These are phyloP conservation scores for Microthlaspi erraticum DNA, from an alignment of 345 rosid species.

Conservation along the genomic window DNA sequence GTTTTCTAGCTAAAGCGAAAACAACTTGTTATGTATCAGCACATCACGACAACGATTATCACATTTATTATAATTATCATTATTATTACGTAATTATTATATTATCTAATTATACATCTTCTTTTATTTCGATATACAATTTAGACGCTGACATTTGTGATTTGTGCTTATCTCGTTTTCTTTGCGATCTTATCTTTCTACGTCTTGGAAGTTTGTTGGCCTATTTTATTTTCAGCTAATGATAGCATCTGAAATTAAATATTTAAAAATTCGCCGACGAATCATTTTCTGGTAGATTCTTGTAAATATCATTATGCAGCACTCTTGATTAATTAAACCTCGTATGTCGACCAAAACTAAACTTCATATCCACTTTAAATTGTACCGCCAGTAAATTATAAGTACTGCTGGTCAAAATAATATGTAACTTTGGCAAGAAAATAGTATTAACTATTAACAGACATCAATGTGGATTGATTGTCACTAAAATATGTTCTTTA, in stretches of 20 bases:
- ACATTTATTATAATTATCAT: background rate
- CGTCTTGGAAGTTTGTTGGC: slow-evolving; percentile 30
- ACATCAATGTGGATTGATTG: too few relatives aligned
- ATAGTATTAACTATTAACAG: too few relatives aligned
- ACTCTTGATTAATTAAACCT: too few relatives aligned
- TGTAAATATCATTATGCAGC: background rate
- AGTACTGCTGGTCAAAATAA: background rate
- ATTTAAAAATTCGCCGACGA: slow-evolving; percentile 25
- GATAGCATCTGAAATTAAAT: background rate
- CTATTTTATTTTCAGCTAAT: background rate
- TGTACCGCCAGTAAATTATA: background rate
- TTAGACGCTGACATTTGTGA: slow-evolving; percentile 36
- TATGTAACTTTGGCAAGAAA: too few relatives aligned
- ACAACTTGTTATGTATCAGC: background rate
- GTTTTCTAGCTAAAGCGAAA: slow-evolving; percentile 19
- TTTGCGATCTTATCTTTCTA: slow-evolving; percentile 34
- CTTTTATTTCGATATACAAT: background rate
- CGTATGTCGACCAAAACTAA: too few relatives aligned
- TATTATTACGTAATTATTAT: background rate
- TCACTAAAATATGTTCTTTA: background rate
- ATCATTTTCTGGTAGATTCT: slow-evolving; percentile 35
- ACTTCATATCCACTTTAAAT: background rate
- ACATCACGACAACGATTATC: slow-evolving; percentile 20
- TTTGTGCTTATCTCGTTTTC: slow-evolving; percentile 22
- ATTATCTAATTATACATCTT: background rate